Conservation (phyloP, 1,284 basidiomycete species). For the Irpex sp. region DNA sequence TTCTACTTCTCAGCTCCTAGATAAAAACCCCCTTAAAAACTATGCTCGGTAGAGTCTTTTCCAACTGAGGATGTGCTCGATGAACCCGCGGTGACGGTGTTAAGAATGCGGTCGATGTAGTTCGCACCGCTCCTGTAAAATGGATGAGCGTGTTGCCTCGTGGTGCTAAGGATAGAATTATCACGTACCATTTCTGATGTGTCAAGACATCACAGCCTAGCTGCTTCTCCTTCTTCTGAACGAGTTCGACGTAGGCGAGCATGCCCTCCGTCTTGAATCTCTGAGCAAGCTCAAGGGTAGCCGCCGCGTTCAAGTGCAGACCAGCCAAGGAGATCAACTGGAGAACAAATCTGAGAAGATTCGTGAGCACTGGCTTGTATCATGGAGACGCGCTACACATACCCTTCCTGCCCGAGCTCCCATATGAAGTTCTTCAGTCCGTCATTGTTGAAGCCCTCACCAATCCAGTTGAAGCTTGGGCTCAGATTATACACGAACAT, state of each 20-base stretch:
- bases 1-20: no score
- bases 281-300: constrained; percentile 72
- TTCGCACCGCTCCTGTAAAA: constrained; percentile 73
- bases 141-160: not conserved
- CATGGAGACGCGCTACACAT: constrained; percentile 13
- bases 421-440: constrained; percentile 85
- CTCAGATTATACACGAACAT: constrained; percentile 94
- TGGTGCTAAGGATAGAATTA: not conserved
- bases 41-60: constrained; percentile 81
- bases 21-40: constrained; percentile 40
- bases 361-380: not conserved
- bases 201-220: constrained; percentile 90
- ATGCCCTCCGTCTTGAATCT: constrained; percentile 81
- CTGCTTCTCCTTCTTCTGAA: constrained; percentile 85
- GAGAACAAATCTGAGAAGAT: constrained; percentile 61
- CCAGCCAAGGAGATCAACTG: constrained; percentile 87
- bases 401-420: constrained; percentile 90
- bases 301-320: constrained; percentile 79
- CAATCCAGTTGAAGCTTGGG: constrained; percentile 91
- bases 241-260: constrained; percentile 81
- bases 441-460: constrained; percentile 72
- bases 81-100: constrained; percentile 75
- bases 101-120: constrained; percentile 77
- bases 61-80: constrained; percentile 79
- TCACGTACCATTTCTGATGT: constrained; percentile 78